A percentile compares a stretch with the other conserved stretches of the same genome.
phyloP scores from a whole-genome alignment of 805 yeast genomes.

The Millerago galiae region DNA sequence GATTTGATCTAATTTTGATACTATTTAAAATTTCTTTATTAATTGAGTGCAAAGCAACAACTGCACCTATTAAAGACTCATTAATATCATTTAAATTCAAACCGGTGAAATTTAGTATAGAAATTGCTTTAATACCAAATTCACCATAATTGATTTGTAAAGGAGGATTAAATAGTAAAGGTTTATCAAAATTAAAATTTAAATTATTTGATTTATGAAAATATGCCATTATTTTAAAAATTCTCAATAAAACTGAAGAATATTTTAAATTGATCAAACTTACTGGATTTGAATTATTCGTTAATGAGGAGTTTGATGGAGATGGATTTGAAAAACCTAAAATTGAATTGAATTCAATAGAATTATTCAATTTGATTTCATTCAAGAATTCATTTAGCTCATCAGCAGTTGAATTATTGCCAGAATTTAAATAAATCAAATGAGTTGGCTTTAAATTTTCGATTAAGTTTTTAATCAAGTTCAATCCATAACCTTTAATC shows the following conservation, averaged over 20 bases:
- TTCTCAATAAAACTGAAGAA: slow-evolving; percentile 47
- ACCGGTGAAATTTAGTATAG: slow-evolving; percentile 29
- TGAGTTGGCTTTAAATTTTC: slow-evolving; percentile 44
- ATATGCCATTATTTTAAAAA: slow-evolving; percentile 43
- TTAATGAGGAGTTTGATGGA: background rate
- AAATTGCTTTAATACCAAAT: slow-evolving; percentile 32
- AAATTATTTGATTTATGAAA: slow-evolving; percentile 37
- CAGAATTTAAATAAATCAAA: slow-evolving; percentile 48
- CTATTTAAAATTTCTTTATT: slow-evolving; percentile 11
- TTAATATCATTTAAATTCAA: slow-evolving; percentile 28
- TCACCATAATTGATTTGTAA: slow-evolving; percentile 33
- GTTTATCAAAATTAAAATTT: slow-evolving; percentile 34
- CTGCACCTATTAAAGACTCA: slow-evolving; percentile 30
- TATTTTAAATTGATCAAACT: slow-evolving; percentile 24
- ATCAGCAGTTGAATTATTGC: slow-evolving; percentile 10
- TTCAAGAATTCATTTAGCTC: slow-evolving; percentile 12
- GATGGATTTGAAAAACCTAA: slow-evolving; percentile 25
- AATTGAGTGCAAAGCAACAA: slow-evolving; percentile 27
- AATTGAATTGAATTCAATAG: slow-evolving; percentile 27
- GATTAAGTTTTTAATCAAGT: slow-evolving; percentile 43
- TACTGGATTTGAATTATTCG: background rate
- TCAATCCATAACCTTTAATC: slow-evolving; percentile 83
- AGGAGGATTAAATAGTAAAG: slow-evolving; percentile 35
- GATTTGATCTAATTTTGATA: slow-evolving; percentile 12
- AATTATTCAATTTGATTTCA: slow-evolving; percentile 23